phyloP scores from a whole-genome alignment of 352 stramenopile species.

The Phytophthora capsici region DNA sequence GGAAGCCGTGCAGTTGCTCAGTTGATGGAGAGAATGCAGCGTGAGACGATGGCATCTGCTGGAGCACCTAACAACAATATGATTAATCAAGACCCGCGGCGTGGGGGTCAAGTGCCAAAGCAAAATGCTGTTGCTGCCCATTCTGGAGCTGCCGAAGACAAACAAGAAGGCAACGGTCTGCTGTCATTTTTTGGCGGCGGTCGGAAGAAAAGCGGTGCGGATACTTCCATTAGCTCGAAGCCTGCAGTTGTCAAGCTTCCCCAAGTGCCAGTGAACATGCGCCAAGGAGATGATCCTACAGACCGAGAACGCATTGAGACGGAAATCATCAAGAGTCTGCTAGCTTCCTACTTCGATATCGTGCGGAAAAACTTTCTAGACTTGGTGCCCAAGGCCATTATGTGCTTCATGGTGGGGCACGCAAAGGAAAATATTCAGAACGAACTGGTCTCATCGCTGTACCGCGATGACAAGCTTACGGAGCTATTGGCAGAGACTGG shows the following conservation, averaged over 20 bases:
- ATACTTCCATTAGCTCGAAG: constrained; percentile 39
- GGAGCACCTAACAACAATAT: constrained; percentile 44
- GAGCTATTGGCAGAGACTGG: constrained; percentile 95
- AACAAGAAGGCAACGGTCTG: constrained; percentile 65
- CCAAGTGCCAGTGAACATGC: constrained; percentile 96
- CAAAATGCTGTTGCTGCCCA: constrained; percentile 29
- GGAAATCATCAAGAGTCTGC: constrained; percentile 98
- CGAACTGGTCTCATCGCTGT: constrained; percentile 96
- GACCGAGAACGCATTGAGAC: constrained; percentile 97
- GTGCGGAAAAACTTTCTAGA: constrained; percentile 99
- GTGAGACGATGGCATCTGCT: constrained; percentile 71
- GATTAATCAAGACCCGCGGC: constrained; percentile 61
- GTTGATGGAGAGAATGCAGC: constrained; percentile 95
- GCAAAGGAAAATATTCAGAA: constrained; percentile 98
- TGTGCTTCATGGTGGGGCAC: constrained; percentile 97
- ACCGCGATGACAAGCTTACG: constrained; percentile 96
- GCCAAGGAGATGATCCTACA: constrained; percentile 94
- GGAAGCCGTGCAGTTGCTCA: constrained; percentile 94
- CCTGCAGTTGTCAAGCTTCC: constrained; percentile 92
- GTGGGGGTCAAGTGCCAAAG: constrained; percentile 37
- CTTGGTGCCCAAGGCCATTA: constrained; percentile 99
- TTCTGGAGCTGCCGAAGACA: constrained; percentile 44
- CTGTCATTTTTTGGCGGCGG: constrained; percentile 81
- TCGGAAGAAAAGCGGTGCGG: constrained; percentile 62
- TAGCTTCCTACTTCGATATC: constrained; percentile 99